Evolutionary conservation across 2,329 filamentous ascomycete genomes (phyloP).

Genomic region (Fusarium pseudocircinatum): DNA sequence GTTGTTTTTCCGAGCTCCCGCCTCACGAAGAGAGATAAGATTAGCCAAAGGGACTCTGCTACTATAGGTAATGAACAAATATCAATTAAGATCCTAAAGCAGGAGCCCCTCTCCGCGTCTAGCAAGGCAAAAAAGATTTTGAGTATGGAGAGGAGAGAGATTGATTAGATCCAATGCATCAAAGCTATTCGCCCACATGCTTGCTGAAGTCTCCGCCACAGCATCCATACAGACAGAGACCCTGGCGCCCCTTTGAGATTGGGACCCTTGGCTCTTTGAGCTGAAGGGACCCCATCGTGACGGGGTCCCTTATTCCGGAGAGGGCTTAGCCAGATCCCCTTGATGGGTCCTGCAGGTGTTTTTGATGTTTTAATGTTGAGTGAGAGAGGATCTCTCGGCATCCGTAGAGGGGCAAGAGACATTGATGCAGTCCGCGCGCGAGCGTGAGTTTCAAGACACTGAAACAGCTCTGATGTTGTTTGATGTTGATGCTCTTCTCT

Average conservation of each 20-base stretch:
- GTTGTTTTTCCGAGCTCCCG: slow-evolving; percentile 29
- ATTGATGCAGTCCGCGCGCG: slow-evolving; percentile 3
- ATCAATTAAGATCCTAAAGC: not conserved
- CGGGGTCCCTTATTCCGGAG: not conserved
- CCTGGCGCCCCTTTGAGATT: slow-evolving; percentile 4
- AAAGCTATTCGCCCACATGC: slow-evolving; percentile 29
- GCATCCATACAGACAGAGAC: not conserved
- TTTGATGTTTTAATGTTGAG: not conserved
- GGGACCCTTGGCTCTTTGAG: slow-evolving; percentile 1
- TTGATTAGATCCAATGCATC: slow-evolving; percentile 37
- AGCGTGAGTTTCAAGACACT: not conserved
- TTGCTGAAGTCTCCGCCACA: slow-evolving; percentile 6
- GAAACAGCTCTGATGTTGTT: not conserved
- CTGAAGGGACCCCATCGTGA: slow-evolving; percentile 3
- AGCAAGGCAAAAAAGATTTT: slow-evolving; percentile 6
- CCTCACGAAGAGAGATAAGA: slow-evolving; percentile 9
- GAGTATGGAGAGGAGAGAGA: slow-evolving; percentile 10
- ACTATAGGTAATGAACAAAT: not conserved
- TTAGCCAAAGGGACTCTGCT: not conserved
- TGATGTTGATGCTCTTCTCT: not conserved
- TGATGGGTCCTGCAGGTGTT: slow-evolving; percentile 6
- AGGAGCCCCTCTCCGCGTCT: not conserved
- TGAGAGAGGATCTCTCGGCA: not conserved
- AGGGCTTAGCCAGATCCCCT: slow-evolving; percentile 14
- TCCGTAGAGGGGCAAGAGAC: not conserved